These are phyloP conservation scores for Suhomyces yuchorum DNA, from an alignment of 1,139 yeast genomes.

Conservation along the genomic window DNA sequence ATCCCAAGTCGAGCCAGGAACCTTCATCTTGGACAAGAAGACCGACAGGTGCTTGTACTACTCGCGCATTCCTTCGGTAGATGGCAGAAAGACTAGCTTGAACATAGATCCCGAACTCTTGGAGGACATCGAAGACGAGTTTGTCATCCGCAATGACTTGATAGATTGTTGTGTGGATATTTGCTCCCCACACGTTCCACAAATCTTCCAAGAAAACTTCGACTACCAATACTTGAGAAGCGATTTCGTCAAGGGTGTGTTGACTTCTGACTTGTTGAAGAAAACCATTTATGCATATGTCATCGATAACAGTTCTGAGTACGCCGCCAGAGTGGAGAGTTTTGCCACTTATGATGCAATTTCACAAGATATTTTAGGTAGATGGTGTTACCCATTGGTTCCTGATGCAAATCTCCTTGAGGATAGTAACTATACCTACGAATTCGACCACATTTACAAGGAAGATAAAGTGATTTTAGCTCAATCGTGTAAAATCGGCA, in stretches of 20 bases:
- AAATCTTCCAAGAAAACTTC: constrained; percentile 91
- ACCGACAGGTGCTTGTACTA: constrained; percentile 81
- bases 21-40: constrained; percentile 74
- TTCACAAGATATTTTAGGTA: constrained; percentile 84
- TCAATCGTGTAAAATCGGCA: constrained; percentile 82
- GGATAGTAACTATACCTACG: constrained; percentile 74
- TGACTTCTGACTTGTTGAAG: constrained; percentile 86
- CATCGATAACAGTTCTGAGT: constrained; percentile 59
- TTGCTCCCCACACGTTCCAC: constrained; percentile 93
- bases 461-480: constrained; percentile 83
- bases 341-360: constrained; percentile 92
- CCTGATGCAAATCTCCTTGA: constrained; percentile 80
- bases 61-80: constrained; percentile 70
- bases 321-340: constrained; percentile 92
- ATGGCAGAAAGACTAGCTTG: constrained; percentile 54
- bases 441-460: constrained; percentile 83
- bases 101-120: constrained; percentile 82
- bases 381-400: constrained; percentile 91
- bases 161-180: constrained; percentile 96
- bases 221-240: constrained; percentile 85
- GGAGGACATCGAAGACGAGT: constrained; percentile 71
- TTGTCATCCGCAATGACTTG: constrained; percentile 82
- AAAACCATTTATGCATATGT: constrained; percentile 90
- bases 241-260: constrained; percentile 88
- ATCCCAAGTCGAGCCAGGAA: constrained; percentile 77